Base-by-base conservation (phyloP, 2,329 filamentous ascomycete genomes). In the Phaeosphaeriaceae sp. region DNA sequence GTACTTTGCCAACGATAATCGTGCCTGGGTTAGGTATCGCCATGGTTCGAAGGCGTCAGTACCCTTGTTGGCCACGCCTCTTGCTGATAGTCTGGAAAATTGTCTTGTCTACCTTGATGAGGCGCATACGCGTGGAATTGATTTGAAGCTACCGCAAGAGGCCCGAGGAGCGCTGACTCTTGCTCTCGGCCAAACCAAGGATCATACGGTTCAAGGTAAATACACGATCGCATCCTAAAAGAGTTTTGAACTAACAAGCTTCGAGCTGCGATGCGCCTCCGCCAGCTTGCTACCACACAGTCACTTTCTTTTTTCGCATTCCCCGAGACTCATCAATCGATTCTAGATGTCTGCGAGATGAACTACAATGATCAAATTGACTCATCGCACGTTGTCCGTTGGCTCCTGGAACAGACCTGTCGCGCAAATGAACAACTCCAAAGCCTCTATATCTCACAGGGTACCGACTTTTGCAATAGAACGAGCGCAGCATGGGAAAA, bases 21-120 rank as follows among this genome's bases (percentile, higher is more conserved):
- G 35, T 13, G 17, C 17, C 12, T 38, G 17, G 17, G 35, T 38
- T 9, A 11, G 6, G 20, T 21, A 38, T n/a, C 35, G 35, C 11
- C 13, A 8, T 21, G 23, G 23, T 2, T 26, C 23, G 23, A 21
- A 12, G 17, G 11, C 6, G 2, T 2, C 17, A 11, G 35, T 9
- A 7, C 17, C 35, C 12, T 21, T 38, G 3, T n/a, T n/a, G 21
- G 35, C 35, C 12, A 21, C 35, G 6, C 35, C 35, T n/a, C 21
- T 20, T 23, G 35, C n/a, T 2, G 17, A 38, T 11, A 21, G 21
- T 21, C 17, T 42, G 16, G 81, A 83, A 4, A 55, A 55, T 0
- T 91, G 87, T 46, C 67, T 89, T 0, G 76, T 90, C 0, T 91
- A 85, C 46, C 75, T 92, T 0, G 87, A 91, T 42, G 84, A 92